Percentiles rank a stretch among this genome's conserved stretches.
Evolutionary conservation across 192 early-diverging fungal species (phyloP).

Genomic region (Spizellomyces sp.): DNA sequence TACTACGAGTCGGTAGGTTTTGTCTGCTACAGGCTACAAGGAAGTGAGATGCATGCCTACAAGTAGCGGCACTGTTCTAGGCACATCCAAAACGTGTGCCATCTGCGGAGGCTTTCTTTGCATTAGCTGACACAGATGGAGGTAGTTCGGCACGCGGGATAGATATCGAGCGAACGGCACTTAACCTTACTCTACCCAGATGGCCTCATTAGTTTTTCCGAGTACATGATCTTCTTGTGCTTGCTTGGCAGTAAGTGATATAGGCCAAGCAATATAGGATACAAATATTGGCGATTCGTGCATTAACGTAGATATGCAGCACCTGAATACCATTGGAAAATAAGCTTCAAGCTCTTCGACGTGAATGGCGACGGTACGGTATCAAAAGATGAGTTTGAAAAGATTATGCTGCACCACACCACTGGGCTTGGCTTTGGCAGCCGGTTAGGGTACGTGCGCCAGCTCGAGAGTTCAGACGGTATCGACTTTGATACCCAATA

Average conservation of each 20-base stretch:
- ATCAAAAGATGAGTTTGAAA: constrained; percentile 40
- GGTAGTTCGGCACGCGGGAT: constrained; percentile 6
- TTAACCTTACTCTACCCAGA: constrained; percentile 19
- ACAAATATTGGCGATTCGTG: background rate
- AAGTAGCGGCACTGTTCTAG: background rate
- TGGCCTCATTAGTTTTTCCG: constrained; percentile 40
- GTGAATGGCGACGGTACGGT: constrained; percentile 41
- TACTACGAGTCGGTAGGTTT: constrained; percentile 3
- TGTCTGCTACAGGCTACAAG: no score
- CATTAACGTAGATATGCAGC: constrained; percentile 4
- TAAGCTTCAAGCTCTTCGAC: constrained; percentile 43
- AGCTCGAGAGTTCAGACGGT: background rate
- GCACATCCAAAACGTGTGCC: constrained; percentile 21
- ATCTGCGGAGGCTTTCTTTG: constrained; percentile 42
- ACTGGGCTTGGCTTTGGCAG: constrained; percentile 8
- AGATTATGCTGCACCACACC: constrained; percentile 38
- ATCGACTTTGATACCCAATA: constrained; percentile 3
- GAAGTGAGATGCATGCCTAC: no score
- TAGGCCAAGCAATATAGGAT: background rate
- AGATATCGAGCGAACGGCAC: constrained; percentile 4
- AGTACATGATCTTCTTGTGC: constrained; percentile 46
- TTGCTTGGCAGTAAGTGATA: constrained; percentile 26
- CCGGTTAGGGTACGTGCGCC: constrained; percentile 15
- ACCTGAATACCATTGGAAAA: constrained; percentile 38
- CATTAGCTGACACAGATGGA: constrained; percentile 41